Conservation (phyloP, 2,329 filamentous ascomycete species). For the Neophaeococcomyces mojaviensis region DNA sequence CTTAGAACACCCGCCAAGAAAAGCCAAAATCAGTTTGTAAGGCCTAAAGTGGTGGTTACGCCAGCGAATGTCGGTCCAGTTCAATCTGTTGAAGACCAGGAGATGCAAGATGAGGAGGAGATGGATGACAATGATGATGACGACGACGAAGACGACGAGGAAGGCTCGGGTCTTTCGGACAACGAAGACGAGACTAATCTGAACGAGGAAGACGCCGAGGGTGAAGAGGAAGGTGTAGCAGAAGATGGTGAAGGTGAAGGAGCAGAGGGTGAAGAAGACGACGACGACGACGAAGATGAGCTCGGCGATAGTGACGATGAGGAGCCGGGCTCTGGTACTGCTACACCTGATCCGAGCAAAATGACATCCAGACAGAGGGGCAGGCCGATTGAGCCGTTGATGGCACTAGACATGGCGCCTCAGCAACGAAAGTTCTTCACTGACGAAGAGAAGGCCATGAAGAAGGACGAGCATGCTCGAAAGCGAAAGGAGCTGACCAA, state of each 20-base stretch:
- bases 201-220: slow-evolving; percentile 37
- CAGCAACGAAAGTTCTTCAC: slow-evolving; percentile 53
- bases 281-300: slow-evolving; percentile 38
- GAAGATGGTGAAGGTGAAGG: slow-evolving; percentile 28
- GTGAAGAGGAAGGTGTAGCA: slow-evolving; percentile 33
- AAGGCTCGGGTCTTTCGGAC: slow-evolving; percentile 12
- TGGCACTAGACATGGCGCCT: slow-evolving; percentile 48
- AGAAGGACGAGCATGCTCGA: slow-evolving; percentile 65
- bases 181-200: slow-evolving; percentile 10
- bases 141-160: slow-evolving; percentile 47
- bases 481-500: slow-evolving; percentile 66
- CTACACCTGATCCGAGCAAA: slow-evolving; percentile 57
- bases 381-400: slow-evolving; percentile 44
- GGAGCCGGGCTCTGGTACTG: slow-evolving; percentile 42
- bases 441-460: slow-evolving; percentile 65
- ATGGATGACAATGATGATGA: slow-evolving; percentile 26
- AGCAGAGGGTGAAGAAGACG: slow-evolving; percentile 19
- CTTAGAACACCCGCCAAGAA: slow-evolving; percentile 19
- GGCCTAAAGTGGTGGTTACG: slow-evolving; percentile 29
- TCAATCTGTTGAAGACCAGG: slow-evolving; percentile 41
- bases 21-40: slow-evolving; percentile 29
- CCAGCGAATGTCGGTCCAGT: slow-evolving; percentile 29
- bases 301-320: slow-evolving; percentile 37
- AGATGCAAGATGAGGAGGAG: slow-evolving; percentile 31
- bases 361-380: slow-evolving; percentile 63